These are phyloP conservation scores for Fraxinus ornus DNA, from an alignment of 305 asterid species.

Conservation along the genomic window DNA sequence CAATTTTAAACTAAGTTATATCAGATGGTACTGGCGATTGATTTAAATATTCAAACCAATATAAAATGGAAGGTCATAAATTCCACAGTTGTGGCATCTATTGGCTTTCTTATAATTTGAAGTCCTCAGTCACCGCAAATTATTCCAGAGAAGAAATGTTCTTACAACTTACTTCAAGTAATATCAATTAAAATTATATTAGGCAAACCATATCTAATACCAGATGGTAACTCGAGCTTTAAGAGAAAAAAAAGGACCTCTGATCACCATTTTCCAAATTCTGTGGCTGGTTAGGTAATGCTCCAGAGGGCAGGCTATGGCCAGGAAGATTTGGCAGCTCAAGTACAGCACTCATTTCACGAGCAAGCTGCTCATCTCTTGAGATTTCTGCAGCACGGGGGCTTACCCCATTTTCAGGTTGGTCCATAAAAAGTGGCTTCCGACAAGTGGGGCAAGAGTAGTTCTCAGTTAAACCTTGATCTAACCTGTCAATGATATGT, in stretches of 20 bases:
- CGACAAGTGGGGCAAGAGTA: constrained; percentile 93
- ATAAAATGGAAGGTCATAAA: too few relatives aligned
- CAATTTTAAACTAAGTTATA: neutral
- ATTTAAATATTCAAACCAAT: too few relatives aligned
- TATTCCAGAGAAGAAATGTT: neutral
- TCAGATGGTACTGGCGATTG: neutral
- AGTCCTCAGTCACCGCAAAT: neutral
- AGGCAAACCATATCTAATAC: neutral
- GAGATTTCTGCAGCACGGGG: constrained; percentile 50
- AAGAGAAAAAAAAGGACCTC: constrained; percentile 52
- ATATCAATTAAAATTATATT: neutral
- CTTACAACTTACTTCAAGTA: neutral
- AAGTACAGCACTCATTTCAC: constrained; percentile 59
- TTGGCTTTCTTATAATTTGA: neutral
- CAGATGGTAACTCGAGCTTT: neutral
- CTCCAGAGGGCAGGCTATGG: constrained; percentile 43
- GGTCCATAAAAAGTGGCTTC: constrained; percentile 69
- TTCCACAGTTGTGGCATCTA: too few relatives aligned
- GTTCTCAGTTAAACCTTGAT: constrained; percentile 75
- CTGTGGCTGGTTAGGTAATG: constrained; percentile 49
- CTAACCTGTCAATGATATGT: constrained; percentile 56
- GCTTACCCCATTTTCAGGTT: constrained; percentile 40
- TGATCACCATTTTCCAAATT: constrained; percentile 58
- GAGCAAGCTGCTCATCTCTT: constrained; percentile 84
- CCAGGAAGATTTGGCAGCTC: constrained; percentile 64